Evolutionary conservation across 768 basidiomycete species (phyloP).

Genomic region (Paxillus rubicundulus): DNA sequence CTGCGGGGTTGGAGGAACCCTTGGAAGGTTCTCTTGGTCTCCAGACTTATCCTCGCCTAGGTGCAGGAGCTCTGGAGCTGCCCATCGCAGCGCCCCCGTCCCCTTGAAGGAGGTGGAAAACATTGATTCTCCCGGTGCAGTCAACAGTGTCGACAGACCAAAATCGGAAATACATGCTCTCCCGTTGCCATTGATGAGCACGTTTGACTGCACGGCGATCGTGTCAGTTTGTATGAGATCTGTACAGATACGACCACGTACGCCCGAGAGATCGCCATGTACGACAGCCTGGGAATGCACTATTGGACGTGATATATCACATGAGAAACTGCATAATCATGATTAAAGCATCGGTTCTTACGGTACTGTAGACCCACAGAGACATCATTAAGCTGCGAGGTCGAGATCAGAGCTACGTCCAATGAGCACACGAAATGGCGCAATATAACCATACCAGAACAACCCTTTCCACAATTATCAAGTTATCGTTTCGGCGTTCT

Average conservation of each 20-base stretch:
- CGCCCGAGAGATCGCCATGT: conserved; percentile 30
- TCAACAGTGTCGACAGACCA: no score
- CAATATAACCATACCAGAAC: no score
- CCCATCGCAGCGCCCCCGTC: background rate
- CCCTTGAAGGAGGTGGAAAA: background rate
- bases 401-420: no score
- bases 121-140: no score
- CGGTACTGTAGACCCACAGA: conserved; percentile 26
- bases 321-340: background rate
- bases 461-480: no score
- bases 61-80: background rate
- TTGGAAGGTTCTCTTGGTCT: no score
- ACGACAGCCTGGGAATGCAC: conserved; percentile 23
- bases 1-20: background rate
- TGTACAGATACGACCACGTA: conserved; percentile 1
- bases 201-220: no score
- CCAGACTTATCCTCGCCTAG: background rate
- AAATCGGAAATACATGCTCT: no score
- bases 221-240: background rate
- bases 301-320: background rate
- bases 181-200: no score
- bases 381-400: background rate
- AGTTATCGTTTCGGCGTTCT: no score
- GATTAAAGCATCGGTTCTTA: background rate
- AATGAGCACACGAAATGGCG: no score